Base-by-base conservation (phyloP, 371 early-diverging fungal species). In the Fennellomyces sp. region DNA sequence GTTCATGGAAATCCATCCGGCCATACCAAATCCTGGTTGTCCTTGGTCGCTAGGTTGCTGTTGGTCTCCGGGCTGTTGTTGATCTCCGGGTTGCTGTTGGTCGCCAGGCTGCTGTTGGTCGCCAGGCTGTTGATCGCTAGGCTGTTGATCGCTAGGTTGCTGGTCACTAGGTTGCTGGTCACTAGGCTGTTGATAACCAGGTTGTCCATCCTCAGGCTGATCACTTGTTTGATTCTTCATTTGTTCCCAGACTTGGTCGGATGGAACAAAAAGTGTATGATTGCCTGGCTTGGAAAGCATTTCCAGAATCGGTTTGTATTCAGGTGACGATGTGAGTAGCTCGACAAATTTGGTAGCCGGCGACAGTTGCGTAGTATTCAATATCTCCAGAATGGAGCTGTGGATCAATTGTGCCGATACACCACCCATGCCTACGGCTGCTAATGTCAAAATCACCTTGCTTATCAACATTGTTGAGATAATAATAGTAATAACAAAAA, bases 211-310 rank as follows among this genome's bases (percentile, higher is more conserved):
- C 25, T 25, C 23, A 48, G 17, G 23, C n/a, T 31, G 17, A 17
- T 50, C 29, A 29, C 30, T 12, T 2, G 27, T 5, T 30, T 50
- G 52, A 4, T 52, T 30, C 21, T 31, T n/a, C 35, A 61, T 31
- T 36, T 55, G 38, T 15, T 63, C 41, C 55, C 55, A 57, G 5
- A 58, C 64, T 28, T 42, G 29, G 30, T 77, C 63, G 15, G 66
- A 69, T 0, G 78, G 78, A 10, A 68, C 58, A 66, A 77, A 74
- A 13, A 67, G 51, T 11, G 78, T 77, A 1, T 64, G 30, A 52
- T 71, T 73, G 23, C 68, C 67, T 12, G 76, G 53, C 28, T 68
- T 57, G 15, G 58, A 53, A 10, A 75, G 36, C 2, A 75, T 21
- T n/a, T 69, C 55, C 39, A 75, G 11, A 3, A 75, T 56, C 1